Conservation (phyloP, 2,329 filamentous ascomycete species). For the Phoma sp. region DNA sequence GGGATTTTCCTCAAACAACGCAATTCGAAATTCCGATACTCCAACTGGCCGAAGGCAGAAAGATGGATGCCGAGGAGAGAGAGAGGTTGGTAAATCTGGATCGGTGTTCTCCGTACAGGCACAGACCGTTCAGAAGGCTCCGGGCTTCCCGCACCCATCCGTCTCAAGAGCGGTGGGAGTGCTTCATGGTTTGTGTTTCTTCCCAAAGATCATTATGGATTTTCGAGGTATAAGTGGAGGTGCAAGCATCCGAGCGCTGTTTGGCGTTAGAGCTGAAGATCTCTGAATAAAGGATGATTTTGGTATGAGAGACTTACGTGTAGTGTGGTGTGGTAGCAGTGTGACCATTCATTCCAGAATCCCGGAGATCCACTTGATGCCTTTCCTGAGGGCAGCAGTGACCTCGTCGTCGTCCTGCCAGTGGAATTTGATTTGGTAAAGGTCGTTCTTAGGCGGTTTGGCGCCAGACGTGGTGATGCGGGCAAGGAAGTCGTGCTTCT, state of each 20-base stretch:
- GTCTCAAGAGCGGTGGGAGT: neutral
- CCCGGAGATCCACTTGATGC: constrained; percentile 12
- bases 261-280: neutral
- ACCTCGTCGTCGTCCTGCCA: constrained; percentile 14
- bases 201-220: constrained; percentile 10
- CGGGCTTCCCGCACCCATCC: neutral
- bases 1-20: too few relatives aligned
- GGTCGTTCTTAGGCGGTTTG: constrained; percentile 12
- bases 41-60: neutral
- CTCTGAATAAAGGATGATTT: neutral
- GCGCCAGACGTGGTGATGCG: constrained; percentile 1
- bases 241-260: neutral
- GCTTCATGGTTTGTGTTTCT: neutral
- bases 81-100: too few relatives aligned
- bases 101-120: too few relatives aligned
- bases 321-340: neutral
- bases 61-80: neutral
- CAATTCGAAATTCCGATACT: too few relatives aligned
- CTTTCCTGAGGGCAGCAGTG: constrained; percentile 5
- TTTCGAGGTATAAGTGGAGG: neutral
- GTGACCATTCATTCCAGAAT: constrained; percentile 6
- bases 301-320: neutral
- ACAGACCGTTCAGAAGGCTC: neutral
- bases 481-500: constrained; percentile 11
- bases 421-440: constrained; percentile 12